Base-by-base conservation (phyloP, 257 asterid genomes). In the Osmanthus fragrans region DNA sequence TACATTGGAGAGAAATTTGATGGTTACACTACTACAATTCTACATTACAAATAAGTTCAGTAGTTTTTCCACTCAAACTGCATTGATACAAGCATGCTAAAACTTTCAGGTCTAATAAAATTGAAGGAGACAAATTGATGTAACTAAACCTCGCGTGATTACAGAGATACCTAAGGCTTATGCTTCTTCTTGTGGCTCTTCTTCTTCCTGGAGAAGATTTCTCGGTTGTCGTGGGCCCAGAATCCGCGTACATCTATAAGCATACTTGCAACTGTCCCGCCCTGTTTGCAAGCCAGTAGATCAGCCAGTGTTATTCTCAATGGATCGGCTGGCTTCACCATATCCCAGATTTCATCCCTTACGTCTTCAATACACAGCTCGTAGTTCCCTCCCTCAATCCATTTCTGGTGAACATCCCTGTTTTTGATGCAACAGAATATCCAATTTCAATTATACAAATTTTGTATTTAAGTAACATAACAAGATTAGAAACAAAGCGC, bases 121-220 rank as follows among this genome's bases (percentile, higher is more conserved):
- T 10, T 11, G 34, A 10, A 19, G 19, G 25, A 60, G 13, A 58
- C 16, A 21, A n/a, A 5, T 21, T 21, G 15, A 58, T 21, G 21
- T 8, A 25, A 23, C 67, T 60, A 60, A 23, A 60, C 2, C 16
- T 25, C 69, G 25, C 66, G 2, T 19, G 66, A 21, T 21, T 63
- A 63, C 34, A 10, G 7, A 63, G 69, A 27, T 11, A 23, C 13
- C 34, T 25, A 27, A 25, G 34, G 70, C 79, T 77, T 87, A 86
- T 37, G 89, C 92, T 82, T 93, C 99, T 87, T 93, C 97, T 85
- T 90, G 96, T 5, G 97, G 96, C 76, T 96, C 99, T 87, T 96
- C 99, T 90, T 96, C 99, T 90, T 96, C 99, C 84, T 96, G 99
- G 23, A 93, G 97, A 77, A 96, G 99, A 84, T 94, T 96, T 96